Percentiles rank a stretch among this genome's conserved stretches.
These are phyloP conservation scores for Leccinum ochraceum DNA, from an alignment of 768 basidiomycete genomes.

Conservation along the genomic window DNA sequence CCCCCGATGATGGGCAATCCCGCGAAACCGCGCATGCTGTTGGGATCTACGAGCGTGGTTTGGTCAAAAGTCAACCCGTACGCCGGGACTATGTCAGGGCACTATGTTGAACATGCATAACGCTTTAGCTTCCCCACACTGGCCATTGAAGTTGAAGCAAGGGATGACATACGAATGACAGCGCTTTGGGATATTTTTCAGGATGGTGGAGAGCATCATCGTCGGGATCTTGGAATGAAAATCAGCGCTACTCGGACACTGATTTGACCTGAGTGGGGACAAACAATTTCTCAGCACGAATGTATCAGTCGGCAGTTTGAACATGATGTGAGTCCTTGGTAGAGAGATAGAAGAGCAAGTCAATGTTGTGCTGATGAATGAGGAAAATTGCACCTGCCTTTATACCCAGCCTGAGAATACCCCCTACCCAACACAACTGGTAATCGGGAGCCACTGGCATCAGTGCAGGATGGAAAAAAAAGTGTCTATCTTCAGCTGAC, in stretches of 20 bases:
- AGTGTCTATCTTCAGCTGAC: no score
- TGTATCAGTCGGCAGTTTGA: background rate
- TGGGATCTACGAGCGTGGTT: background rate
- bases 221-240: background rate
- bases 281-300: background rate
- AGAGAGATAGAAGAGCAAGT: background rate
- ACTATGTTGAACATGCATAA: background rate
- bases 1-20: background rate
- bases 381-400: background rate
- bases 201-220: background rate
- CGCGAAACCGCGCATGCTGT: background rate
- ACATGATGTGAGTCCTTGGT: background rate
- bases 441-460: no score
- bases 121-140: background rate
- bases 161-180: background rate
- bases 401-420: background rate
- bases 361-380: background rate
- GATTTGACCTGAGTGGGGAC: background rate
- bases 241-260: background rate
- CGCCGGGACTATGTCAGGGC: background rate
- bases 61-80: background rate
- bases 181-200: background rate
- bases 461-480: no score
- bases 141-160: background rate
- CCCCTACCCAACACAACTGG: background rate